Percentiles rank a stretch among this genome's conserved stretches.
These are phyloP conservation scores for Aspergillus sp. DNA, from an alignment of 2,329 filamentous ascomycete genomes.

Conservation along the genomic window DNA sequence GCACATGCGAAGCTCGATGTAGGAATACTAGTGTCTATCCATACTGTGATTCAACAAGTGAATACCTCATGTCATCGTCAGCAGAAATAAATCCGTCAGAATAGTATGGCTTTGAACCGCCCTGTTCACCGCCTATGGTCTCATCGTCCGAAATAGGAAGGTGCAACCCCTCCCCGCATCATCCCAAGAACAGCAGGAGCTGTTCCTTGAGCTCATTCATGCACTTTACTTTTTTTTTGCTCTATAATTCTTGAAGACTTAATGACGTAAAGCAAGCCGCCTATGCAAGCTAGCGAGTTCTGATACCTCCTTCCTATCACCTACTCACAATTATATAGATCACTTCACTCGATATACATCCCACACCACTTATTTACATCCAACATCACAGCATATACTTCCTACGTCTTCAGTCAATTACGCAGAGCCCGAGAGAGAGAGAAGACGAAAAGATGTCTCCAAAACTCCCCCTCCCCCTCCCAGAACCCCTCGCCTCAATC, in stretches of 20 bases:
- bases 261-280: no score
- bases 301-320: not conserved
- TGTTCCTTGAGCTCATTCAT: not conserved
- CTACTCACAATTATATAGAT: not conserved
- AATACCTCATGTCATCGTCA: not conserved
- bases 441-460: slow-evolving; percentile 15
- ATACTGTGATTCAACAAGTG: not conserved
- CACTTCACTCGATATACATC: not conserved
- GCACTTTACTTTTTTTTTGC: not conserved
- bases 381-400: not conserved
- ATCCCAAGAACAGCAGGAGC: not conserved
- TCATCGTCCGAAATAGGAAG: slow-evolving; percentile 5
- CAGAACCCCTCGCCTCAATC: slow-evolving; percentile 32
- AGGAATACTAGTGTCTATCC: not conserved
- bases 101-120: not conserved
- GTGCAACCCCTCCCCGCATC: not conserved
- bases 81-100: slow-evolving; percentile 8
- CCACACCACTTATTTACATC: not conserved
- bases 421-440: not conserved
- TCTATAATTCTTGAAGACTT: no score
- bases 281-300: no score
- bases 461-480: slow-evolving; percentile 22
- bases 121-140: slow-evolving; percentile 6
- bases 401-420: not conserved
- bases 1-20: no score